Conservation (phyloP, 2,329 filamentous ascomycete species). For the Blastomyces percursus region DNA sequence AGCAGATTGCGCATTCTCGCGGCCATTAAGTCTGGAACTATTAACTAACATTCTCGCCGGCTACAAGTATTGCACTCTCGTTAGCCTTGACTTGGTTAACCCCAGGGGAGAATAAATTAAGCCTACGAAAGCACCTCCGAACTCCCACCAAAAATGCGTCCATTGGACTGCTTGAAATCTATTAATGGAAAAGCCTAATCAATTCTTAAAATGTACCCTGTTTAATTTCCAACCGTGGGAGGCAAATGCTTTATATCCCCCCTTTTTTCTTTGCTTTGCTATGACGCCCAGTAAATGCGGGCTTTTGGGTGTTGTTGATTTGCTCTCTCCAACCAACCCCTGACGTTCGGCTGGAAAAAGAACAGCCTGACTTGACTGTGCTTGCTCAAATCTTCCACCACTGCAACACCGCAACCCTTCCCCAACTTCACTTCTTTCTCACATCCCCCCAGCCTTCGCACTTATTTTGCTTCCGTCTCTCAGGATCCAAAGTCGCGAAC, state of each 20-base stretch:
- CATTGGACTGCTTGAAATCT: neutral
- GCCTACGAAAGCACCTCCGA: too few relatives aligned
- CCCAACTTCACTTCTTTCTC: too few relatives aligned
- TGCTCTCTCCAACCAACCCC: neutral
- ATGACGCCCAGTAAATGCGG: neutral
- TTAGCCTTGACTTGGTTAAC: neutral
- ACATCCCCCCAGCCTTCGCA: too few relatives aligned
- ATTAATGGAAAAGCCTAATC: neutral
- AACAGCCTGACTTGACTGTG: neutral
- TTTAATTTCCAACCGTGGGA: neutral
- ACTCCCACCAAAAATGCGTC: neutral
- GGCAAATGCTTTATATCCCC: neutral
- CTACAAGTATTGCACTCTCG: neutral
- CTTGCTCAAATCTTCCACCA: too few relatives aligned
- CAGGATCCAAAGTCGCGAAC: neutral
- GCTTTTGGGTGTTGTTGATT: neutral
- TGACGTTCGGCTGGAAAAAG: neutral
- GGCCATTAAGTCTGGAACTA: neutral
- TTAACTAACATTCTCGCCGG: too few relatives aligned
- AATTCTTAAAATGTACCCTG: neutral
- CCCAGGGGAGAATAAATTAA: neutral
- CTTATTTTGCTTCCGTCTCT: neutral
- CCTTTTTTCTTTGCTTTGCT: neutral
- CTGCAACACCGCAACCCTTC: too few relatives aligned
- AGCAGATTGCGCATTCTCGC: neutral